Percentiles rank a stretch among this genome's conserved stretches.
These are phyloP conservation scores for Amauroascus niger DNA, from an alignment of 2,329 filamentous ascomycete species.

Conservation along the genomic window DNA sequence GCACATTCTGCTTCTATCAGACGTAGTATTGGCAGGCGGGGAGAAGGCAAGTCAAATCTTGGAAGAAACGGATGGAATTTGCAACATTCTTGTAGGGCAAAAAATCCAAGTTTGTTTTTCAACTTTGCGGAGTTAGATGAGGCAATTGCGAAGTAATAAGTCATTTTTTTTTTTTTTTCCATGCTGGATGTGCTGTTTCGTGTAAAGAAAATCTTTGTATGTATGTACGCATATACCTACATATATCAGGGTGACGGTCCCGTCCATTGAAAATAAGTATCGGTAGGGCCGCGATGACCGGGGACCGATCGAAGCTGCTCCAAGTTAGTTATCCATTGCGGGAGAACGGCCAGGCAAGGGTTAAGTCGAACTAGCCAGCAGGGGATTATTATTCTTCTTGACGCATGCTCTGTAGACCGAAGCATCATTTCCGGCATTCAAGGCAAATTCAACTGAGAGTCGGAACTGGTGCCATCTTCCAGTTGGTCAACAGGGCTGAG, in stretches of 20 bases:
- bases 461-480: conserved; percentile 3
- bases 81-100: conserved; percentile 1
- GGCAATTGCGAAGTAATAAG: conserved; percentile 4
- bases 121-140: neutral
- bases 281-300: conserved; percentile 1
- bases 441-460: neutral
- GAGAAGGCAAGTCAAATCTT: neutral
- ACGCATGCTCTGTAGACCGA: conserved; percentile 3
- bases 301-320: conserved; percentile 1
- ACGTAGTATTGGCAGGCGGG: neutral
- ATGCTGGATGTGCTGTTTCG: conserved; percentile 7
- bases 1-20: conserved; percentile 39
- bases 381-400: neutral
- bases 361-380: conserved; percentile 1
- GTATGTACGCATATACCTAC: neutral
- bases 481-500: conserved; percentile 7
- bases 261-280: conserved; percentile 4
- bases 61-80: neutral
- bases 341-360: neutral
- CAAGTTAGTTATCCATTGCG: conserved; percentile 2
- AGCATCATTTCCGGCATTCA: conserved; percentile 9
- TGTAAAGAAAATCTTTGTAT: neutral
- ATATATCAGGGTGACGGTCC: conserved; percentile 3
- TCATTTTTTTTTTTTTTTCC: conserved; percentile 5
- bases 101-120: neutral